Evolutionary conservation across 1,284 basidiomycete species (phyloP).

Genomic region (Testicularia cyperi): DNA sequence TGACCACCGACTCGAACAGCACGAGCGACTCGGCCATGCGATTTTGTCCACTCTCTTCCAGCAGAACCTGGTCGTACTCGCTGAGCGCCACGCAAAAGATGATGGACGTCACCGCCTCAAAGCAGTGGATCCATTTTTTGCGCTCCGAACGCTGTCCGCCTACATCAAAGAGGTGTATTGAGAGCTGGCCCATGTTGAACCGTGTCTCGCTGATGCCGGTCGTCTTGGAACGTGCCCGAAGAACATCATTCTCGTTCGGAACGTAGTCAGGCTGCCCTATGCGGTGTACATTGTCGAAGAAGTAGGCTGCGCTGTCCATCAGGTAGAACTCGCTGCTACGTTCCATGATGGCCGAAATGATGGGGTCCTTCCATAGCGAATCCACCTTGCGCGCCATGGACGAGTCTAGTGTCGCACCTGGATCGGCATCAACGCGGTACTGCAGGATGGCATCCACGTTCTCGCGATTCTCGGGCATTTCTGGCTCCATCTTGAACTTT

Average conservation of each 20-base stretch:
- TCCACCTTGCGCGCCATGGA: conserved; percentile 72
- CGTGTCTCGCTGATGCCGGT: conserved; percentile 88
- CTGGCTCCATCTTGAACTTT: conserved; percentile 82
- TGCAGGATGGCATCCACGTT: conserved; percentile 66
- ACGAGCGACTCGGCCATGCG: conserved; percentile 92
- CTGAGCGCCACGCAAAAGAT: conserved; percentile 60
- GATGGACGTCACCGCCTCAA: conserved; percentile 55
- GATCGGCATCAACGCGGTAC: conserved; percentile 54
- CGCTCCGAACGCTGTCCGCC: conserved; percentile 57
- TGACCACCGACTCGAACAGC: conserved; percentile 93
- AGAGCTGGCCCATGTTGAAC: conserved; percentile 62
- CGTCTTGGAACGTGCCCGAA: conserved; percentile 85
- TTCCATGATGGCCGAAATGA: conserved; percentile 83
- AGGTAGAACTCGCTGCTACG: conserved; percentile 86
- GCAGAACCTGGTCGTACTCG: conserved; percentile 52
- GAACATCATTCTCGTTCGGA: conserved; percentile 84
- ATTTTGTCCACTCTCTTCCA: conserved; percentile 66
- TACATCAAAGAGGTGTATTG: conserved; percentile 57
- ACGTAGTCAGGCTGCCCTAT: conserved; percentile 79
- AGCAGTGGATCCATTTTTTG: conserved; percentile 60
- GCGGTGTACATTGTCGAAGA: conserved; percentile 80
- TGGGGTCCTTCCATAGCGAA: conserved; percentile 85
- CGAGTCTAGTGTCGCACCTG: conserved; percentile 59
- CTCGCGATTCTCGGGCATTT: conserved; percentile 69
- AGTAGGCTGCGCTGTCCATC: conserved; percentile 93